These are phyloP conservation scores for Aquilaria sinensis DNA, from an alignment of 345 rosid species.

Conservation along the genomic window DNA sequence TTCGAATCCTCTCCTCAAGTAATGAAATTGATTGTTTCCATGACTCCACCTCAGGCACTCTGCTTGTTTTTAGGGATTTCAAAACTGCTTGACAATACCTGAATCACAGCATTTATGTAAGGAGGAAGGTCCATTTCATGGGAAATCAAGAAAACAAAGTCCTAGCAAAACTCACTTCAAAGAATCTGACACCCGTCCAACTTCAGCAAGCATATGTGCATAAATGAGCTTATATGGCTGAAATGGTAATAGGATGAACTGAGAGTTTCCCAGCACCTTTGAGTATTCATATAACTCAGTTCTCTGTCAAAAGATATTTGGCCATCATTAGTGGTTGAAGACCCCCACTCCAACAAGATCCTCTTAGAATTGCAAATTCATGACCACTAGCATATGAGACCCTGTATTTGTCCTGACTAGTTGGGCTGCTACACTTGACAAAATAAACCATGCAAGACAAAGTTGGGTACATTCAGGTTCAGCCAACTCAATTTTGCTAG, in stretches of 20 bases:
- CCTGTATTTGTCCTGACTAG: too few species aligned
- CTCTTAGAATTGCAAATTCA: too few species aligned
- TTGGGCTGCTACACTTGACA: too few species aligned
- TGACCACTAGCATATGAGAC: too few species aligned
- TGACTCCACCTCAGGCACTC: conserved; percentile 51
- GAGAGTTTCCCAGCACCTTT: conserved; percentile 93
- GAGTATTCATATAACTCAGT: conserved; percentile 59
- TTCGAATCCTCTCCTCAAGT: conserved; percentile 68
- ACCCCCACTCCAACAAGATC: too few species aligned
- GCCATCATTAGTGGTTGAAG: too few species aligned
- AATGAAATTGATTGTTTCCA: conserved; percentile 47
- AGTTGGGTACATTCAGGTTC: too few species aligned
- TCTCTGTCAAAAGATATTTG: conserved; percentile 30
- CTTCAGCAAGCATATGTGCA: conserved; percentile 96
- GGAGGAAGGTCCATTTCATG: background rate
- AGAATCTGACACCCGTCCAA: conserved; percentile 84
- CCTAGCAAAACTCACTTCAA: conserved; percentile 53
- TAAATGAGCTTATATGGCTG: conserved; percentile 94
- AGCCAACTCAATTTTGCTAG: too few species aligned
- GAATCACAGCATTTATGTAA: conserved; percentile 11
- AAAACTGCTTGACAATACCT: conserved; percentile 74
- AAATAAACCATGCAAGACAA: too few species aligned
- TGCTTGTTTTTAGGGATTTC: conserved; percentile 58
- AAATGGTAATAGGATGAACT: conserved; percentile 74
- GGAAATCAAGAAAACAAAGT: too few species aligned